Evolutionary conservation across 2,329 filamentous ascomycete species (phyloP).

Genomic region (Aspergillus novofumigatus): DNA sequence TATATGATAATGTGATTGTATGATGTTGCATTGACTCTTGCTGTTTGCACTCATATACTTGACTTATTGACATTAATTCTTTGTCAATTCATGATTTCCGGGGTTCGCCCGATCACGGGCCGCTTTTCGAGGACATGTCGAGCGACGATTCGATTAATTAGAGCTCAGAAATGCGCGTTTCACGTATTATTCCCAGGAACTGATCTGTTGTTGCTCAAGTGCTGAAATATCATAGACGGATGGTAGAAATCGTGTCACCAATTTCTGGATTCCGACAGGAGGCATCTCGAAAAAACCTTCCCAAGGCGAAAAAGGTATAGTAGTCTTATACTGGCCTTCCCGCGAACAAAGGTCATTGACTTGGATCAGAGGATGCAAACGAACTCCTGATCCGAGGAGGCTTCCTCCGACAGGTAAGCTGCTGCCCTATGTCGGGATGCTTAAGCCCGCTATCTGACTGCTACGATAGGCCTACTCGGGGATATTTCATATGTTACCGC

Average conservation of each 20-base stretch:
- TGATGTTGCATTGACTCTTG: not conserved
- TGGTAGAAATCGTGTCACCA: conserved; percentile 61
- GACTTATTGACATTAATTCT: not conserved
- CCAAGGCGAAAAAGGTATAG: conserved; percentile 43
- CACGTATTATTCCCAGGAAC: conserved; percentile 31
- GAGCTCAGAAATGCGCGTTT: conserved; percentile 21
- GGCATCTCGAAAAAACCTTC: conserved; percentile 56
- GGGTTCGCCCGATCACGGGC: conserved; percentile 21
- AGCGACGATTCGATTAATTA: conserved; percentile 17
- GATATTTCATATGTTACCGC: conserved; percentile 84
- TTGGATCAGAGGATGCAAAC: conserved; percentile 54
- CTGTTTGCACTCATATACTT: not conserved
- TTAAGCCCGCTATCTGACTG: not conserved
- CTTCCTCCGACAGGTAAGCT: conserved; percentile 65
- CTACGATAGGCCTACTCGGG: conserved; percentile 68
- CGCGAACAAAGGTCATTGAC: conserved; percentile 40
- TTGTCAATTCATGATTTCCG: conserved; percentile 23
- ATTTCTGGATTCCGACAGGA: conserved; percentile 74
- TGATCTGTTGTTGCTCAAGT: not conserved
- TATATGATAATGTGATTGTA: not conserved
- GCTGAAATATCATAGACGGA: conserved; percentile 44
- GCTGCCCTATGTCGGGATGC: conserved; percentile 12
- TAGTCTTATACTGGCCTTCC: not conserved
- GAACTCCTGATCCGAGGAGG: conserved; percentile 66
- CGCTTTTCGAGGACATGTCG: conserved; percentile 21